A percentile compares a stretch with the other conserved stretches of the same genome.
Evolutionary conservation across 140 eudicot genomes (phyloP).

Genomic region (Oenanthe javanica): DNA sequence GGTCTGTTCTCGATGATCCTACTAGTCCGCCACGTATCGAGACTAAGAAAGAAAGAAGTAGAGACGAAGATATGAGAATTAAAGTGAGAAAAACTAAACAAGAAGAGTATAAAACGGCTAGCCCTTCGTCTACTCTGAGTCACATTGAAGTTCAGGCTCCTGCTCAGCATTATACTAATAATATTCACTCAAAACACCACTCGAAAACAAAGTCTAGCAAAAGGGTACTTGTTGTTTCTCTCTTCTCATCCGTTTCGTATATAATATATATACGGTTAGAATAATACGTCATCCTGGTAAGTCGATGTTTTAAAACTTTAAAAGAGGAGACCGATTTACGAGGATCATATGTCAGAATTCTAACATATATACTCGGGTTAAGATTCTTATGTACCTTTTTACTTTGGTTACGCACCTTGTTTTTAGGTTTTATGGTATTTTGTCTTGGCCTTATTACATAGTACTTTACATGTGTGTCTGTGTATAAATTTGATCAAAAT

Average conservation of each 20-base stretch:
- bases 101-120: conserved; percentile 15
- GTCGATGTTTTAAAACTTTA: too few relatives aligned
- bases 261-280: too few relatives aligned
- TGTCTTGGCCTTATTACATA: not conserved
- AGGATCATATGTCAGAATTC: too few relatives aligned
- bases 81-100: not conserved
- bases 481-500: not conserved
- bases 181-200: conserved; percentile 1
- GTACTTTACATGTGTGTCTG: too few relatives aligned
- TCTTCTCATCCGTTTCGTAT: not conserved
- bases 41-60: not conserved
- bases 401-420: not conserved
- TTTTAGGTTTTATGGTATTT: not conserved
- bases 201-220: conserved; percentile 12
- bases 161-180: conserved; percentile 12
- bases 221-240: conserved; percentile 27
- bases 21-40: not conserved
- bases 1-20: conserved; percentile 26
- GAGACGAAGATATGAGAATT: not conserved
- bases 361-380: too few relatives aligned
- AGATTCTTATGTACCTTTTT: too few relatives aligned
- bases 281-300: too few relatives aligned
- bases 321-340: too few relatives aligned
- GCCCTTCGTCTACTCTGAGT: conserved; percentile 49
- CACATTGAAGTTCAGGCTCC: too few relatives aligned